Conservation (phyloP, 345 rosid species). For the Eucalyptus sp. region DNA sequence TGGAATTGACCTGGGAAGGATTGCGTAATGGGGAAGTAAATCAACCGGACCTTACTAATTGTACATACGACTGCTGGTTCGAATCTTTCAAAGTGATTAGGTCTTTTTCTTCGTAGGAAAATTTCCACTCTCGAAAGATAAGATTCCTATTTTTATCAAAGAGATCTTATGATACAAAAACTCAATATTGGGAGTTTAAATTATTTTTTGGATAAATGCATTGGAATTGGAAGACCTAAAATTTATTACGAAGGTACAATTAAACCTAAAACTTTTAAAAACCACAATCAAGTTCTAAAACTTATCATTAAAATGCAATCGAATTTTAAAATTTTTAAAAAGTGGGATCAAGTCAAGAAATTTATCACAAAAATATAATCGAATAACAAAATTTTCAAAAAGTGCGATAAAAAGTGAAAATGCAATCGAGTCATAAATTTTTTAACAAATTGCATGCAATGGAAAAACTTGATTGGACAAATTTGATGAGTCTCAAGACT, state of each 20-base stretch:
- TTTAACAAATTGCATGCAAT: rapidly evolving
- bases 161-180: background rate
- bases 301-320: rapidly evolving
- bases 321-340: too few relatives aligned
- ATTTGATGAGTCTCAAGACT: too few relatives aligned
- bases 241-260: too few relatives aligned
- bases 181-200: background rate
- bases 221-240: too few relatives aligned
- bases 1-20: background rate
- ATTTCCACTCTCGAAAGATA: background rate
- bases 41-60: background rate
- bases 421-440: too few relatives aligned
- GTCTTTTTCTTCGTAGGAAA: background rate
- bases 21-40: background rate
- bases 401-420: too few relatives aligned
- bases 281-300: rapidly evolving
- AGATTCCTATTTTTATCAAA: background rate
- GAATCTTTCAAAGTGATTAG: background rate
- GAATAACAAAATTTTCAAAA: too few relatives aligned
- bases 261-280: rapidly evolving
- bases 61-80: background rate
- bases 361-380: too few relatives aligned
- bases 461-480: rapidly evolving
- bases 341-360: rapidly evolving
- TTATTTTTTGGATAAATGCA: background rate